A percentile compares a stretch with the other conserved stretches of the same genome.
Evolutionary conservation across 176 grass and related monocot species (phyloP).

Genomic region (Carex kokanica): DNA sequence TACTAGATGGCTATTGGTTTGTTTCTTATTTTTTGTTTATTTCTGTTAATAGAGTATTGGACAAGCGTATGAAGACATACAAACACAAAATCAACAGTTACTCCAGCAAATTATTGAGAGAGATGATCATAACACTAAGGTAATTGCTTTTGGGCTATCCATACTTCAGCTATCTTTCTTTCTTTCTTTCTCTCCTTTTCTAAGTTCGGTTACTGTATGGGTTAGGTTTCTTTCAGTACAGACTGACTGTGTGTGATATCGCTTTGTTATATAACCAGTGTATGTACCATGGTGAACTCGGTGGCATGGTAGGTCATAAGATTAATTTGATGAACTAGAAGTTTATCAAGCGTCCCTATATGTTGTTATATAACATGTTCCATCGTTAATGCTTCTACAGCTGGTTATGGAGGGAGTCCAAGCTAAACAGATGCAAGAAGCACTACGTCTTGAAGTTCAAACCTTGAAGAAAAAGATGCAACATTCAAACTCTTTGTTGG

Average conservation of each 20-base stretch:
- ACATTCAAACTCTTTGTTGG: conserved; percentile 50
- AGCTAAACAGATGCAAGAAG: conserved; percentile 53
- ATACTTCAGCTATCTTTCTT: not conserved
- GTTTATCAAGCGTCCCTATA: not conserved
- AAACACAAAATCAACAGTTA: conserved; percentile 88
- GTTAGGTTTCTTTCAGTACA: not conserved
- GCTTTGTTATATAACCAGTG: not conserved
- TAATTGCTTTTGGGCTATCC: conserved; percentile 28
- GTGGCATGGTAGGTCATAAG: not conserved
- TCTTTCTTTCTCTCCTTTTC: not conserved
- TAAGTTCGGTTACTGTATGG: not conserved
- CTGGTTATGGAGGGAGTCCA: conserved; percentile 72
- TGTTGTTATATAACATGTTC: conserved; percentile 2
- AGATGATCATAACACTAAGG: conserved; percentile 97
- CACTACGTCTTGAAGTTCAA: conserved; percentile 42
- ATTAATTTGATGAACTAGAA: not conserved
- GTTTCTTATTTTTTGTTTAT: conserved; percentile 20
- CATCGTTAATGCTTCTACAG: conserved; percentile 41
- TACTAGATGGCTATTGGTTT: conserved; percentile 11
- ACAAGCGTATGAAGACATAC: conserved; percentile 82
- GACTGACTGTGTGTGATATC: not conserved
- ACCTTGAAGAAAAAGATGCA: conserved; percentile 56
- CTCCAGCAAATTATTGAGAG: conserved; percentile 91
- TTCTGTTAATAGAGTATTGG: conserved; percentile 68
- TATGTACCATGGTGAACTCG: not conserved